Percentiles rank a stretch among this genome's conserved stretches.
Conservation (phyloP, 1,284 basidiomycete species). For the Ustilago bromivora region DNA sequence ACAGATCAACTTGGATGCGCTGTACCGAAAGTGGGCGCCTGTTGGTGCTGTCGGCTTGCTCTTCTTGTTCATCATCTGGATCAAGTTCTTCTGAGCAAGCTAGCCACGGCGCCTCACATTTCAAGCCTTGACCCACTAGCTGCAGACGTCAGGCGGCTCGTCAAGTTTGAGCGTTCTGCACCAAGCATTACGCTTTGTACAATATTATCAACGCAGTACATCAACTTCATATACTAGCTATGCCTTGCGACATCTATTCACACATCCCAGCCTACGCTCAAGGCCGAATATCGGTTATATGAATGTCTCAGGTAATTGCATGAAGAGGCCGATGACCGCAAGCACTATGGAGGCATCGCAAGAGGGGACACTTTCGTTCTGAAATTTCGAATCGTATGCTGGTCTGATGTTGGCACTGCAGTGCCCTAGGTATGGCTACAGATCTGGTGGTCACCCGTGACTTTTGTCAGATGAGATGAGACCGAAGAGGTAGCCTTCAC, state of each 20-base stretch:
- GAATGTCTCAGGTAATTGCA: too few species aligned
- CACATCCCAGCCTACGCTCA: too few species aligned
- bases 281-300: too few species aligned
- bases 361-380: too few species aligned
- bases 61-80: constrained; percentile 87
- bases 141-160: not conserved
- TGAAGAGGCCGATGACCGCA: too few species aligned
- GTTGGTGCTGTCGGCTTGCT: constrained; percentile 64
- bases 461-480: not conserved
- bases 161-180: not conserved
- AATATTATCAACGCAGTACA: not conserved
- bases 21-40: constrained; percentile 95
- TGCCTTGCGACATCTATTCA: too few species aligned
- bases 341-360: too few species aligned
- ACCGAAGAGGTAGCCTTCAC: not conserved
- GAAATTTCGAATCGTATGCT: too few species aligned
- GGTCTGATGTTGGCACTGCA: too few species aligned
- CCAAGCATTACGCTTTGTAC: constrained; percentile 2
- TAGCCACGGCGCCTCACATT: not conserved
- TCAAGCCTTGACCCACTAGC: not conserved
- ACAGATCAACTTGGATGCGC: constrained; percentile 92
- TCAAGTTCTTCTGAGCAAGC: constrained; percentile 77
- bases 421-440: not conserved
- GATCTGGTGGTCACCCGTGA: not conserved
- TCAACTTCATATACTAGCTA: too few species aligned